A percentile compares a stretch with the other conserved stretches of the same genome.
These are phyloP conservation scores for Clarireedia sp. DNA, from an alignment of 2,329 filamentous ascomycete species.

Conservation along the genomic window DNA sequence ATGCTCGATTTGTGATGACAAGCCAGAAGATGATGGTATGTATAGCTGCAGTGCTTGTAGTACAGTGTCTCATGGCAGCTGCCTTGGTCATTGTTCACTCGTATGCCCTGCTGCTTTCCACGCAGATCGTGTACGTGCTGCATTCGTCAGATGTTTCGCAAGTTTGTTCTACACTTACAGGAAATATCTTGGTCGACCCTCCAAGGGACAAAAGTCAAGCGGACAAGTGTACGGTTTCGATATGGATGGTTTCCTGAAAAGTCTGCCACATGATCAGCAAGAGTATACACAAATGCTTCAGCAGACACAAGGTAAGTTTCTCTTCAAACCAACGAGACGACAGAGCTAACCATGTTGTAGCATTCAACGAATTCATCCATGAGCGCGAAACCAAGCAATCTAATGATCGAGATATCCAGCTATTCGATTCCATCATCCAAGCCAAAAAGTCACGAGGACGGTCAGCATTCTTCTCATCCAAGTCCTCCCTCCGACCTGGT, in stretches of 20 bases:
- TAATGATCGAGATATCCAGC: constrained; percentile 57
- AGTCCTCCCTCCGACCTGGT: constrained; percentile 33
- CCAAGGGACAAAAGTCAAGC: constrained; percentile 51
- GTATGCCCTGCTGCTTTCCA: constrained; percentile 57
- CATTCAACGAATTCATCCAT: constrained; percentile 78
- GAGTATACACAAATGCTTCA: constrained; percentile 57
- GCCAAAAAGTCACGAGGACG: constrained; percentile 63
- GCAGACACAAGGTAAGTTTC: constrained; percentile 53
- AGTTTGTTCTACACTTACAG: constrained; percentile 59
- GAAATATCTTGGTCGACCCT: constrained; percentile 52
- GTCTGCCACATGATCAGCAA: constrained; percentile 57
- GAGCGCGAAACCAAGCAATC: constrained; percentile 62
- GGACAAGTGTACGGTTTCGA: constrained; percentile 57
- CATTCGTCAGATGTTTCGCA: constrained; percentile 58
- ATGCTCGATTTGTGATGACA: constrained; percentile 72
- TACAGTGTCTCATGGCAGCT: constrained; percentile 49
- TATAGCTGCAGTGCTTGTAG: constrained; percentile 65
- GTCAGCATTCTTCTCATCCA: constrained; percentile 42
- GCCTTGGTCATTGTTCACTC: constrained; percentile 54
- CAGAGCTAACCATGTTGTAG: constrained; percentile 38
- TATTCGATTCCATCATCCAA: constrained; percentile 79
- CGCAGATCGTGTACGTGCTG: constrained; percentile 51
- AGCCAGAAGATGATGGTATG: constrained; percentile 56
- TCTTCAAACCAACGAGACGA: constrained; percentile 8
- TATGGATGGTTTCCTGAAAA: constrained; percentile 57